A percentile compares a stretch with the other conserved stretches of the same genome.
phyloP scores from a whole-genome alignment of 2,329 filamentous ascomycete species.

The Erysiphe neolycopersici region DNA sequence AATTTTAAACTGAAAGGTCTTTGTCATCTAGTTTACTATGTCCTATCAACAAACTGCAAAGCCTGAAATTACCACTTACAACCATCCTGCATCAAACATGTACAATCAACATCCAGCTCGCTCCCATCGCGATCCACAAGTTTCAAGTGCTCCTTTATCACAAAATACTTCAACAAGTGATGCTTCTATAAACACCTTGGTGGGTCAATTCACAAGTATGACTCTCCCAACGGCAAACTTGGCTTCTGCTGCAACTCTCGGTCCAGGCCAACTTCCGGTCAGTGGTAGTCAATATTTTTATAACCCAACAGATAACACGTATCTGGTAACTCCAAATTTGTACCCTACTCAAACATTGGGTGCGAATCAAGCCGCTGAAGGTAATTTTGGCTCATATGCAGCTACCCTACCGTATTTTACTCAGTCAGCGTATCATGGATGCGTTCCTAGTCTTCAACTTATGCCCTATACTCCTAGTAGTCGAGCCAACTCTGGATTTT shows the following conservation, averaged over 20 bases:
- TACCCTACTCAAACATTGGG: constrained; percentile 12
- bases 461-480: constrained; percentile 12
- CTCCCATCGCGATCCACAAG: constrained; percentile 9
- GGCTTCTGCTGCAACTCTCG: constrained; percentile 10
- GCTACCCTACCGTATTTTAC: constrained; percentile 11
- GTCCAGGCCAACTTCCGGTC: constrained; percentile 11
- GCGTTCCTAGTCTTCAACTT: constrained; percentile 11
- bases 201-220: constrained; percentile 11
- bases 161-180: constrained; percentile 7
- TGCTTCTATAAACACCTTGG: constrained; percentile 9
- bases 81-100: constrained; percentile 10
- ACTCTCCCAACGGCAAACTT: constrained; percentile 14
- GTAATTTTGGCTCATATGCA: constrained; percentile 10
- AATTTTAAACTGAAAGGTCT: constrained; percentile 3
- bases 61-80: constrained; percentile 8
- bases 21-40: constrained; percentile 11
- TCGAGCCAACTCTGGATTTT: constrained; percentile 9
- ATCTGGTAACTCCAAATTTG: constrained; percentile 10
- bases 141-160: constrained; percentile 7
- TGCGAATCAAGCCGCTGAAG: constrained; percentile 9
- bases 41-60: constrained; percentile 13
- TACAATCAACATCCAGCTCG: constrained; percentile 11
- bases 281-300: constrained; percentile 13
- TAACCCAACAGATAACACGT: constrained; percentile 7
- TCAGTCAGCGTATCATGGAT: constrained; percentile 12